A percentile compares a stretch with the other conserved stretches of the same genome.
Evolutionary conservation across 257 asterid genomes (phyloP).

Genomic region (Hygrophila difformis): DNA sequence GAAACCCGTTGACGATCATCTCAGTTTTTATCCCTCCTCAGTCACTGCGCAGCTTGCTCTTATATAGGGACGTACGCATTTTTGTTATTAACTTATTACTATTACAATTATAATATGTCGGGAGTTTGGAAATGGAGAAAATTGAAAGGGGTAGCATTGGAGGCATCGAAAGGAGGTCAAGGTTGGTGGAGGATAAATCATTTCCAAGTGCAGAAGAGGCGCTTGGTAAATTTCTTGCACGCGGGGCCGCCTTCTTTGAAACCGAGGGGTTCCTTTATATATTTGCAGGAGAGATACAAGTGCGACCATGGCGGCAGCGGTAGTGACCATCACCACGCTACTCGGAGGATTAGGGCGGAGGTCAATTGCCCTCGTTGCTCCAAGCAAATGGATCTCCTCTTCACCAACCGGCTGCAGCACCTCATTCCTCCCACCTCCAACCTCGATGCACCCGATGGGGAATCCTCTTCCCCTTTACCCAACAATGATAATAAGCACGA

Average conservation of each 20-base stretch:
- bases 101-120: slow-evolving; percentile 24
- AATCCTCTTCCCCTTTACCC: slow-evolving; percentile 2
- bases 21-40: slow-evolving; percentile 11
- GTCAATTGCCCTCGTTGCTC: slow-evolving; percentile 93
- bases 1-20: too few species aligned
- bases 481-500: background rate
- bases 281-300: slow-evolving; percentile 70
- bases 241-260: slow-evolving; percentile 33
- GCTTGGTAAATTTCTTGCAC: slow-evolving; percentile 40
- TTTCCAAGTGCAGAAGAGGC: slow-evolving; percentile 21
- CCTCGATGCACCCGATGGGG: slow-evolving; percentile 18
- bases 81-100: background rate
- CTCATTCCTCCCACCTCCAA: slow-evolving; percentile 47
- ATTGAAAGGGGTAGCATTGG: slow-evolving; percentile 27
- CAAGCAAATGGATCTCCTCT: slow-evolving; percentile 81
- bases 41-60: slow-evolving; percentile 13
- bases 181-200: slow-evolving; percentile 21
- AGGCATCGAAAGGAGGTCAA: slow-evolving; percentile 21
- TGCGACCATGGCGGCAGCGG: slow-evolving; percentile 54
- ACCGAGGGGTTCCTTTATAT: slow-evolving; percentile 49
- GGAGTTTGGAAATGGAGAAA: slow-evolving; percentile 63
- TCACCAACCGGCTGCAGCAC: slow-evolving; percentile 50
- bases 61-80: background rate
- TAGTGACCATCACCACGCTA: slow-evolving; percentile 25
- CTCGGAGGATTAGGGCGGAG: slow-evolving; percentile 77